Evolutionary conservation across 257 asterid species (phyloP), one percentile per base, ranked within the genome.

Genomic region (Scutellaria galericulata): DNA sequence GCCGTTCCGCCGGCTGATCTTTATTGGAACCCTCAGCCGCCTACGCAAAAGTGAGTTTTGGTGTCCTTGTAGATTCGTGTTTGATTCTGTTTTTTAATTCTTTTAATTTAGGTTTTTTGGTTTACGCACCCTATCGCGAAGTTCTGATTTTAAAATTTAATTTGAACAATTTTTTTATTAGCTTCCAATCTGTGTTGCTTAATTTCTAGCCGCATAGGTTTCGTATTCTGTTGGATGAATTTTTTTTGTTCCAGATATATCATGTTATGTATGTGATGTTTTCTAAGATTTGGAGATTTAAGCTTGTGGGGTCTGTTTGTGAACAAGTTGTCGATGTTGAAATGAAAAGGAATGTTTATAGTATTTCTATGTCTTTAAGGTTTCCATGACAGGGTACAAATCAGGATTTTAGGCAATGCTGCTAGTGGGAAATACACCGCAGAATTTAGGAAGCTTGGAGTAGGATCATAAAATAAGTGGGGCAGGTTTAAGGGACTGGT

Each of bases 11-110:
- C 81, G 52, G 1, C 75, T 45, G 87, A 76, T 76, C 79, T 77
- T 22, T 80, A 72, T 31, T 87, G 86, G 89, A 79, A 54, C 52
- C 74, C 85, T 72, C 82, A 84, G 64, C 77, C 65, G 59, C 79
- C 77, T 47, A 9, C 56, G 53, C 77, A 74, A 11, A 73, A 78
- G 91, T 86, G 73, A 66, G 83, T 69, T 18, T 18, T 13, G 7
- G 22, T 15, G 6, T 59, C 39, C 18, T 7, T 15, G n/a, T 54
- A 1, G 12, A 40, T 66, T 74, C 37, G 37, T 31, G 4, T 27
- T 57, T 18, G 12, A 11, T 57, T 22, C 42, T 9, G 4, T 15
- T 56, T 56, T 56, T 31, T 31, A 31, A 31, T n/a, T 24, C 20
- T 12, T 42, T 39, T 57, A 47, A 8, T 31, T 11, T 55, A 7